These are phyloP conservation scores for Hypsizygus marmoreus DNA, from an alignment of 768 basidiomycete genomes.

Conservation along the genomic window DNA sequence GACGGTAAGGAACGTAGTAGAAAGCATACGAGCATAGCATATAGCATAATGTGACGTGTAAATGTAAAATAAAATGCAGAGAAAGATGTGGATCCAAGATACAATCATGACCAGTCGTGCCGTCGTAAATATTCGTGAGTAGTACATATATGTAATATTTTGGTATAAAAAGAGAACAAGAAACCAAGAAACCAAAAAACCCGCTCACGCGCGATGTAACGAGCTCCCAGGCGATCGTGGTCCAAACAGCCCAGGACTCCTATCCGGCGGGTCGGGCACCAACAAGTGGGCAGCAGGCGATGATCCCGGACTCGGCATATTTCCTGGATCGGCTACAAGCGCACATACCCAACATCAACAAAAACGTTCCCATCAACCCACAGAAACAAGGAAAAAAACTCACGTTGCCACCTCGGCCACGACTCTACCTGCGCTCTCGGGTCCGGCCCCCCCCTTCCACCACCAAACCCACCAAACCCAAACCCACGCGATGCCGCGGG, in stretches of 20 bases:
- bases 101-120: neutral
- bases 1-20: neutral
- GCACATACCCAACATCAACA: slow-evolving; percentile 5
- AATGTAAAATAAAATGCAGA: neutral
- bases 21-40: slow-evolving; percentile 2
- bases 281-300: slow-evolving; percentile 55
- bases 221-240: slow-evolving; percentile 63
- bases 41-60: too few species aligned
- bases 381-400: slow-evolving; percentile 36
- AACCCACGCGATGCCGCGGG: slow-evolving; percentile 9
- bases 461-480: slow-evolving; percentile 17
- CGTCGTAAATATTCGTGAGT: neutral
- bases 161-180: neutral
- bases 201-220: slow-evolving; percentile 4
- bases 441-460: slow-evolving; percentile 27
- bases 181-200: neutral
- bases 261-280: slow-evolving; percentile 50
- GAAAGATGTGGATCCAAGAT: neutral
- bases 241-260: slow-evolving; percentile 74
- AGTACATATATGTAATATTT: neutral
- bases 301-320: slow-evolving; percentile 62
- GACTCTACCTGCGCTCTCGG: slow-evolving; percentile 52
- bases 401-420: slow-evolving; percentile 72
- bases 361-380: neutral
- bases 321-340: slow-evolving; percentile 55